Evolutionary conservation across 352 stramenopile species (phyloP).

Genomic region (Globisporangium nunn): DNA sequence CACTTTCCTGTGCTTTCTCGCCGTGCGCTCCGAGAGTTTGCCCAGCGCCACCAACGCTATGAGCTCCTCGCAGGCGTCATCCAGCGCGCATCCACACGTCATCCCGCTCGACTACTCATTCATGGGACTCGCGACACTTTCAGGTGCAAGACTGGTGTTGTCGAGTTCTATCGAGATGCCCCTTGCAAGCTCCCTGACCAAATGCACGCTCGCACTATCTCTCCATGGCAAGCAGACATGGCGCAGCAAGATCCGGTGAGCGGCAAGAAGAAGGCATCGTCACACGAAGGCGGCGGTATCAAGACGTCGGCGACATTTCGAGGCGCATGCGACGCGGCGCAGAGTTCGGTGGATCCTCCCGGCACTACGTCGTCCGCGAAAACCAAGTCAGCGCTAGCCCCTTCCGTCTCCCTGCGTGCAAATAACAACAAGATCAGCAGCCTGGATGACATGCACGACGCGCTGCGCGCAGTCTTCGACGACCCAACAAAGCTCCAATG

Average conservation of each 20-base stretch:
- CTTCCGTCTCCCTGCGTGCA: conserved; percentile 36
- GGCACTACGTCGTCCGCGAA: not conserved
- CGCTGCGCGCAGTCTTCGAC: conserved; percentile 40
- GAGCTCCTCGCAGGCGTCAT: conserved; percentile 1
- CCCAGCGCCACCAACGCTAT: not conserved
- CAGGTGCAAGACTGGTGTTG: conserved; percentile 21
- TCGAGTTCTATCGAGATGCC: not conserved
- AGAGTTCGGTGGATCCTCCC: not conserved
- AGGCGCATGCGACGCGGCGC: not conserved
- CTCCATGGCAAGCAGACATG: conserved; percentile 30
- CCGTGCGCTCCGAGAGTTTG: too few species aligned
- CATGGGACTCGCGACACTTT: conserved; percentile 47
- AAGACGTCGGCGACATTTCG: not conserved
- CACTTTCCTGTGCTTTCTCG: too few species aligned
- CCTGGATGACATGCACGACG: conserved; percentile 45
- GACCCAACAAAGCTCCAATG: conserved; percentile 44
- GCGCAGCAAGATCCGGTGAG: conserved; percentile 44
- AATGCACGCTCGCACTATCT: too few species aligned
- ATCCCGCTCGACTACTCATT: conserved; percentile 64
- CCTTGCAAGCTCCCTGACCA: not conserved
- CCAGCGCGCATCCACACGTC: conserved; percentile 1
- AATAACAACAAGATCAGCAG: conserved; percentile 62
- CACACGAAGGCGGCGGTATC: conserved; percentile 3
- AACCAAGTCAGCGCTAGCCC: not conserved
- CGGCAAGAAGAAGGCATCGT: conserved; percentile 28